Evolutionary conservation across 2,329 filamentous ascomycete species (phyloP), one percentile per base, ranked within the genome.

Genomic region (Karstenula rhodostoma): DNA sequence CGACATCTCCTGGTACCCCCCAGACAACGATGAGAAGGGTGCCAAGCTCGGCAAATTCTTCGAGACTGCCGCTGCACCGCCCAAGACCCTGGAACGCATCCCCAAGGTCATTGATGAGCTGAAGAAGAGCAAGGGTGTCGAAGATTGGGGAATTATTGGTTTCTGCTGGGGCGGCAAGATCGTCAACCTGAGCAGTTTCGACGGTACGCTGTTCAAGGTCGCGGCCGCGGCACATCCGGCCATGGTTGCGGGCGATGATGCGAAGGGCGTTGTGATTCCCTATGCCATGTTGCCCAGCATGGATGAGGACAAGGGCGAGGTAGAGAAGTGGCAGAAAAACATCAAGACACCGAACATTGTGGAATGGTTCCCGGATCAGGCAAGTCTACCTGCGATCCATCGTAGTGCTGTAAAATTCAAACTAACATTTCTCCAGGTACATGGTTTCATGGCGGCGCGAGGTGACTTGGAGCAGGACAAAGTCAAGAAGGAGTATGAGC

Each of bases 111-210:
- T 88, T 7, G 74, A 83, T 29, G 84, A 86, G 67, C 79, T 87
- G 55, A 80, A 84, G 73, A 79, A 71, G 67, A 81, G 77, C 50
- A 71, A 67, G 56, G 68, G 81, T 73, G 83, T 87, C 68, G 79
- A 83, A 67, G 79, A 80, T 54, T 89, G 86, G 86, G 86, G 83
- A 2, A 81, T 89, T 47, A 72, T 89, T 27, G 87, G 87, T 15
- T 87, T 80, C 81, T 89, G 87, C 81, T 88, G 85, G 85, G 84
- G 84, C 47, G 83, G 81, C 22, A 82, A 81, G 81, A 86, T 88
- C 65, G 82, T 85, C 50, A 84, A 84, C 58, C 77, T 87, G 33
- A 78, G 81, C n/a, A 81, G 82, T 4, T 79, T 82, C 56, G 68
- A 82, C 58, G 82, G 80, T 46, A 85, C 84, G 23, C 73, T 74